Base-by-base conservation (phyloP, 371 early-diverging fungal genomes). In the Mortierella sp. region DNA sequence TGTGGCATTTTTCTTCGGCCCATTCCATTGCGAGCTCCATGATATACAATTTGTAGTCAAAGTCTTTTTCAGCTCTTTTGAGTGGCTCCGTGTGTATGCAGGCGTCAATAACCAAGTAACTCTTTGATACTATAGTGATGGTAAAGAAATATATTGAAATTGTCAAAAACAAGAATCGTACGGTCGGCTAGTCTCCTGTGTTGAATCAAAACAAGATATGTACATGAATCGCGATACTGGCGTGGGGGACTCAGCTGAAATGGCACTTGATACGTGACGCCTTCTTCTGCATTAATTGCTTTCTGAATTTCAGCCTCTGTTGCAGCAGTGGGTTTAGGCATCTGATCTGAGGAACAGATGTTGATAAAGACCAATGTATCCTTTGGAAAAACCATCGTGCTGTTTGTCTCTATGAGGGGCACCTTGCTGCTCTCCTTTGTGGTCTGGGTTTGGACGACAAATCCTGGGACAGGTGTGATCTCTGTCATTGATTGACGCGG, bases 331-430 rank as follows among this genome's bases (percentile, higher is more conserved):
- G 95, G 94, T 38, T 86, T 85, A 1, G 96, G 93, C 38, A 94
- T 84, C 43, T 86, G 74, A 9, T 85, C 80, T 0, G 89, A 85
- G 69, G 92, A 87, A 63, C 93, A 92, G 10, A 95, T 65, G 71
- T 95, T 96, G 77, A 95, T 88, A 76, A 93, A 95, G 1, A 94
- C 86, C 43, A 73, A 77, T 2, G 86, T 64, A 38, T 86, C 87
- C 4, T 72, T 72, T 22, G 85, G 75, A 64, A 83, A 87, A 28
- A 76, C 83, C 1, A 77, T 78, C 0, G 73, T 59, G 38, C 73
- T 73, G 43, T 38, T 21, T 19, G 40, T 33, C 2, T 61, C 72
- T 48, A 66, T 43, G 32, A 55, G 55, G 13, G 73, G 58, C 10
- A 73, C 63, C 11, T 65, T 63, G 45, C 50, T 74, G 13, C 63